These are phyloP conservation scores for Stentor roeselii DNA, from an alignment of 73 alveolate genomes.

Conservation along the genomic window DNA sequence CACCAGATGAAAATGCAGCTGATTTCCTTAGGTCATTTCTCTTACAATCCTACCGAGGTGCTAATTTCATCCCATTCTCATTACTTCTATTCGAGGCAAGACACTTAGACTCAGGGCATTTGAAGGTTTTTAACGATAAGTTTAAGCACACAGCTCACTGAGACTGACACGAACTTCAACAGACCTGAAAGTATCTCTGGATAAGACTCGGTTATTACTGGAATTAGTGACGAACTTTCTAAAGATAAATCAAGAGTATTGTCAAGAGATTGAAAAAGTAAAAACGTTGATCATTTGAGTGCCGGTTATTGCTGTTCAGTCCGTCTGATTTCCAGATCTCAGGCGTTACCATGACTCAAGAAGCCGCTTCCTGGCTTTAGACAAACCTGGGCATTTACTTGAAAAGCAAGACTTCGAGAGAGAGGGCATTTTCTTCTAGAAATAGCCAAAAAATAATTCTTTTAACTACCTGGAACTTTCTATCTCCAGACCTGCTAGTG, in stretches of 20 bases:
- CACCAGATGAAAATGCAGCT: background rate
- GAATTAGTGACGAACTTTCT: background rate
- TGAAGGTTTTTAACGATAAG: background rate
- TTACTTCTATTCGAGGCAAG: background rate
- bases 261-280: constrained; percentile 27
- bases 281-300: constrained; percentile 42
- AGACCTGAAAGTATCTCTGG: background rate
- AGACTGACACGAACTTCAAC: background rate
- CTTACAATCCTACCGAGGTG: background rate
- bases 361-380: constrained; percentile 7
- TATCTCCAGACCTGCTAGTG: background rate
- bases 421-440: background rate
- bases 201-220: background rate
- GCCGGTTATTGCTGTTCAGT: constrained; percentile 42
- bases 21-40: background rate
- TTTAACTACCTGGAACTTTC: background rate
- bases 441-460: background rate
- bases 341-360: background rate
- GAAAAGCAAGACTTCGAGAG: background rate
- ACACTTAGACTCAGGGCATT: background rate
- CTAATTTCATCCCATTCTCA: background rate
- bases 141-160: background rate
- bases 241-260: background rate
- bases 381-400: background rate
- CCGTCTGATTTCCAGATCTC: background rate